Percentiles rank a stretch among this genome's conserved stretches.
Evolutionary conservation across 495 filamentous ascomycete genomes (phyloP).

Genomic region (Tuber magnatum): DNA sequence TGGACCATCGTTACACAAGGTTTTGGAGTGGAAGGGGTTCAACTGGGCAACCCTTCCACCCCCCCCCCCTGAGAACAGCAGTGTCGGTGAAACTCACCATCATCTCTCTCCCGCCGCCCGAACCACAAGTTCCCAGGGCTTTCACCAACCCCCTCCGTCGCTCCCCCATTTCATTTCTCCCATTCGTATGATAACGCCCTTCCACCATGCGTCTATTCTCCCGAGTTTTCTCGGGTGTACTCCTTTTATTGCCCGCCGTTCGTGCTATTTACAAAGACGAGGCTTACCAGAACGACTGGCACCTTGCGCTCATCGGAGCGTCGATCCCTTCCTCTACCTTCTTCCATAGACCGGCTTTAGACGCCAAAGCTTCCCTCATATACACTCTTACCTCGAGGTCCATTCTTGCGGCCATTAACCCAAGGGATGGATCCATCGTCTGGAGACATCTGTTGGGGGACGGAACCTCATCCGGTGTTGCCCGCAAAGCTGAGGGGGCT

Average conservation of each 20-base stretch:
- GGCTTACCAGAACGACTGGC: slow-evolving; percentile 86
- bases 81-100: not conserved
- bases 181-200: not conserved
- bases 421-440: slow-evolving; percentile 70
- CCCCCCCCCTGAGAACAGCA: not conserved
- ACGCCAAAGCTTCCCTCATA: slow-evolving; percentile 78
- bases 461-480: slow-evolving; percentile 47
- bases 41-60: not conserved
- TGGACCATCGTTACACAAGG: not conserved
- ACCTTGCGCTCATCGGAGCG: slow-evolving; percentile 76
- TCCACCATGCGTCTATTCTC: not conserved
- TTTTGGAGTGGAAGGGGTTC: not conserved
- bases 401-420: slow-evolving; percentile 81
- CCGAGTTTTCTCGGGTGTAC: not conserved
- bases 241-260: slow-evolving; percentile 33
- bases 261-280: slow-evolving; percentile 80
- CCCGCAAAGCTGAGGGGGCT: slow-evolving; percentile 66
- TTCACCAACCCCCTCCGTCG: not conserved
- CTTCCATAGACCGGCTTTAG: slow-evolving; percentile 76
- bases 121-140: not conserved
- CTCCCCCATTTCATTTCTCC: not conserved
- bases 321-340: slow-evolving; percentile 79
- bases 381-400: slow-evolving; percentile 81
- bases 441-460: slow-evolving; percentile 71
- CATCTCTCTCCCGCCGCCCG: not conserved